Percentiles rank a stretch among this genome's conserved stretches.
Evolutionary conservation across 1,284 basidiomycete genomes (phyloP).

Genomic region (Melampsora larici-populina): DNA sequence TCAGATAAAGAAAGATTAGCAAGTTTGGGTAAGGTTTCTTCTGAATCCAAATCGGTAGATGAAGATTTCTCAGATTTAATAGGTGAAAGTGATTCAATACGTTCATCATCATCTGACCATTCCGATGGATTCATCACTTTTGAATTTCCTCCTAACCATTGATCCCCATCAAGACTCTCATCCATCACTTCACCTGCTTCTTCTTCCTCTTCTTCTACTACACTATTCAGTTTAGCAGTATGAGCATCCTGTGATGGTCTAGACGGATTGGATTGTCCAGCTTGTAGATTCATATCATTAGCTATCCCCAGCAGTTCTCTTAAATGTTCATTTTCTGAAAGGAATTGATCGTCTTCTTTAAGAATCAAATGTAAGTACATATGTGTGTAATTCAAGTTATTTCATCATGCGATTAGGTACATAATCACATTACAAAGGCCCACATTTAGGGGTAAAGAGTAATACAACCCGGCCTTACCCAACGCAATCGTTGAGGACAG

Average conservation of each 20-base stretch:
- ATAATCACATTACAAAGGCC: too few species aligned
- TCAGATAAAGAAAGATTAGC: background rate
- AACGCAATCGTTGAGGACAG: too few species aligned
- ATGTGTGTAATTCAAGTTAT: too few species aligned
- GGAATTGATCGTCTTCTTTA: too few species aligned
- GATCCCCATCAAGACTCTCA: background rate
- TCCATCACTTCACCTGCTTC: background rate
- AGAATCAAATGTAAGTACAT: too few species aligned
- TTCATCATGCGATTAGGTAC: too few species aligned
- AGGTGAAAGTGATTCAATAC: background rate
- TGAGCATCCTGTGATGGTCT: background rate
- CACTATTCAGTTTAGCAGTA: constrained; percentile 4
- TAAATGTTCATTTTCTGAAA: too few species aligned
- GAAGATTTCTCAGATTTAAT: background rate
- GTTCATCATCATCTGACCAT: constrained; percentile 5
- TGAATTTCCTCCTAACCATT: background rate
- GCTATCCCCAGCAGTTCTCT: constrained; percentile 68
- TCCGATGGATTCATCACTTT: background rate
- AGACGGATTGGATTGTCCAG: background rate
- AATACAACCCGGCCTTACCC: too few species aligned
- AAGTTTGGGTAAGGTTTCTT: background rate
- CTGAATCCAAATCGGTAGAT: background rate
- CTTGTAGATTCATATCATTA: constrained; percentile 2
- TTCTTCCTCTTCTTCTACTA: constrained; percentile 2
- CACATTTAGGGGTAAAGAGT: too few species aligned